A percentile compares a stretch with the other conserved stretches of the same genome.
Evolutionary conservation across 2,329 filamentous ascomycete genomes (phyloP).

Genomic region (Hypoxylon sp.): DNA sequence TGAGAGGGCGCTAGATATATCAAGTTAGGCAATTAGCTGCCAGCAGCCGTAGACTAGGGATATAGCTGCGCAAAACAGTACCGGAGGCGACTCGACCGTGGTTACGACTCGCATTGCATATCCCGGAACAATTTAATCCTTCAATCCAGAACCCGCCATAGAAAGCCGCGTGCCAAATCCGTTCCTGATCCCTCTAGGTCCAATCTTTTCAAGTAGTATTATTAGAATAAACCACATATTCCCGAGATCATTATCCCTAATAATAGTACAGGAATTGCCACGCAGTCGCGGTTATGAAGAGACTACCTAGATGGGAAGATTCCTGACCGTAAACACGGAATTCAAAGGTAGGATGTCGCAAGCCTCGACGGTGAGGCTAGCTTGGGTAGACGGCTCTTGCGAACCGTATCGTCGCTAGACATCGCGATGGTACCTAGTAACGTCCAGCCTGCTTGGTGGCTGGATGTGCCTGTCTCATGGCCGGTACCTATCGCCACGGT

Average conservation of each 20-base stretch:
- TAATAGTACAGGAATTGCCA: conserved; percentile 20
- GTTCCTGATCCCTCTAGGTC: conserved; percentile 31
- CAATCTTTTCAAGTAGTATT: conserved; percentile 15
- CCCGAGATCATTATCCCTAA: conserved; percentile 26
- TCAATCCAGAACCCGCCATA: conserved; percentile 33
- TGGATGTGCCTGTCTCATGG: conserved; percentile 4
- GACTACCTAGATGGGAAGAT: not conserved
- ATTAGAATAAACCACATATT: conserved; percentile 30
- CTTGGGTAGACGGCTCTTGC: not conserved
- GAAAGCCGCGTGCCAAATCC: conserved; percentile 24
- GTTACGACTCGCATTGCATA: conserved; percentile 29
- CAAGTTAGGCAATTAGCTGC: conserved; percentile 32
- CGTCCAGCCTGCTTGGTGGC: not conserved
- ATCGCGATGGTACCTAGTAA: not conserved
- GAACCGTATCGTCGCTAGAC: conserved; percentile 4
- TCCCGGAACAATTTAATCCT: conserved; percentile 35
- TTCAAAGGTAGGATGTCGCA: not conserved
- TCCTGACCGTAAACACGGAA: not conserved
- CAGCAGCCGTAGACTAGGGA: conserved; percentile 29
- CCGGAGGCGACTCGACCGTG: conserved; percentile 25
- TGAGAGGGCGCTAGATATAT: conserved; percentile 14
- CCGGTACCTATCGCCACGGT: conserved; percentile 2
- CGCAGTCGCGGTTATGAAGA: not conserved
- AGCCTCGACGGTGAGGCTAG: not conserved
- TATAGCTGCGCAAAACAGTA: conserved; percentile 21